Percentiles rank a stretch among this genome's conserved stretches.
phyloP scores from a whole-genome alignment of 1,284 basidiomycete genomes.

The Marasmius tenuissimus region DNA sequence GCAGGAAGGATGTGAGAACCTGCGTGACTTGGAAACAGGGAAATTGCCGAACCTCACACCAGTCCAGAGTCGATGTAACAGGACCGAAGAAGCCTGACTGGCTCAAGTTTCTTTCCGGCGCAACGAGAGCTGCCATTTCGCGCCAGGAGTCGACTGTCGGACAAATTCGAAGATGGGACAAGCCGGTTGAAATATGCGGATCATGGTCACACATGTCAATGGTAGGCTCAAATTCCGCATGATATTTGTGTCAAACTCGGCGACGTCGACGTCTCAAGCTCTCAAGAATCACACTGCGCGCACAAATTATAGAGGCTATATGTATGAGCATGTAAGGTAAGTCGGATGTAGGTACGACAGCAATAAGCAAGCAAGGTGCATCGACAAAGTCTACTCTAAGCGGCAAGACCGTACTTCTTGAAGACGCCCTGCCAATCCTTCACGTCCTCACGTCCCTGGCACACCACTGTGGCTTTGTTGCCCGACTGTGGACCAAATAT shows the following conservation, averaged over 20 bases:
- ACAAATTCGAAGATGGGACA: neutral
- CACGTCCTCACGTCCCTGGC: conserved; percentile 73
- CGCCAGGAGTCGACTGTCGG: neutral
- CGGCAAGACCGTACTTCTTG: conserved; percentile 64
- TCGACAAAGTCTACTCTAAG: neutral
- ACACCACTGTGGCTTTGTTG: conserved; percentile 67
- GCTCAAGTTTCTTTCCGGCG: conserved; percentile 20
- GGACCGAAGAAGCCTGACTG: conserved; percentile 52
- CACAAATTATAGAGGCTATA: too few species aligned
- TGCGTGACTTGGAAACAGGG: neutral
- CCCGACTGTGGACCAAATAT: conserved; percentile 66
- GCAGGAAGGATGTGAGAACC: neutral
- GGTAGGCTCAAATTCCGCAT: too few species aligned
- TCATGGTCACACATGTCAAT: too few species aligned
- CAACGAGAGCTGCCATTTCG: conserved; percentile 21
- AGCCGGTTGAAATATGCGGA: neutral
- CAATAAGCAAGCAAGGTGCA: neutral
- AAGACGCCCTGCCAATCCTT: conserved; percentile 56
- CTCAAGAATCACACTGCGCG: too few species aligned
- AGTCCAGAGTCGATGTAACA: conserved; percentile 66
- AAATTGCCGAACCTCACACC: conserved; percentile 58
- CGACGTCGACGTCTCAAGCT: too few species aligned
- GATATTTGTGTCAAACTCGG: too few species aligned
- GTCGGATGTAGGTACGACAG: neutral
- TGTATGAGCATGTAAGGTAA: neutral